A percentile compares a stretch with the other conserved stretches of the same genome.
These are phyloP conservation scores for Acrodontium crateriforme DNA, from an alignment of 2,329 filamentous ascomycete genomes.

Conservation along the genomic window DNA sequence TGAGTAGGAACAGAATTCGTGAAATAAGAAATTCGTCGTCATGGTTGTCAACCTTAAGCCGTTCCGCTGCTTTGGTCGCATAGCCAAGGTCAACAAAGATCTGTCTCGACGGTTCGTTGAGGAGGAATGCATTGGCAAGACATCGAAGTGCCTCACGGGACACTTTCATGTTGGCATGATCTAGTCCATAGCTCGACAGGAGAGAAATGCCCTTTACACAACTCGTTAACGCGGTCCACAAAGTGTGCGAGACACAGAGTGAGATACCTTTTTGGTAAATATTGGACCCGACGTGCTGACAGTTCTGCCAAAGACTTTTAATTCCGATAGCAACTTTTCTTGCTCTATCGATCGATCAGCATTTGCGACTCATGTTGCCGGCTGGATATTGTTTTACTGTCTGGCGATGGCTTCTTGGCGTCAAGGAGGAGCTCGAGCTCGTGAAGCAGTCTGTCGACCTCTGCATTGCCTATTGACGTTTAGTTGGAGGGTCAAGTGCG, in stretches of 20 bases:
- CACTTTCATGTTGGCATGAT: slow-evolving; percentile 46
- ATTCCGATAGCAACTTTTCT: slow-evolving; percentile 41
- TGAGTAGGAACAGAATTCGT: slow-evolving; percentile 66
- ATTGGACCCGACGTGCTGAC: slow-evolving; percentile 63
- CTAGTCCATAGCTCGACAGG: slow-evolving; percentile 59
- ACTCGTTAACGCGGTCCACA: neutral
- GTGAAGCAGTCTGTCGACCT: slow-evolving; percentile 17
- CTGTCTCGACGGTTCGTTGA: slow-evolving; percentile 55
- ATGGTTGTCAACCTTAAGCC: slow-evolving; percentile 53
- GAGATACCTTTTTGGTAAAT: slow-evolving; percentile 59
- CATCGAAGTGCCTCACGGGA: slow-evolving; percentile 68
- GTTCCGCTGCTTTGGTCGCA: slow-evolving; percentile 52
- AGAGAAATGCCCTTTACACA: slow-evolving; percentile 54
- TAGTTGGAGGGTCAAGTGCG: no score
- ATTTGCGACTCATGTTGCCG: neutral
- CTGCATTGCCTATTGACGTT: slow-evolving; percentile 10
- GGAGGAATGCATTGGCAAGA: slow-evolving; percentile 69
- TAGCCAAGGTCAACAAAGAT: slow-evolving; percentile 58
- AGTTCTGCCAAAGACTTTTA: slow-evolving; percentile 69
- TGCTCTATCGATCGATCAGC: slow-evolving; percentile 38
- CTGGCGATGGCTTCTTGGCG: slow-evolving; percentile 6
- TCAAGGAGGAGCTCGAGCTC: slow-evolving; percentile 17
- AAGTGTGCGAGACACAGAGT: neutral
- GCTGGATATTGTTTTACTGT: neutral
- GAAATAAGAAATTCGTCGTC: slow-evolving; percentile 80